Evolutionary conservation across 2,329 filamentous ascomycete genomes (phyloP).

Genomic region (Trichoderma oligosporum): DNA sequence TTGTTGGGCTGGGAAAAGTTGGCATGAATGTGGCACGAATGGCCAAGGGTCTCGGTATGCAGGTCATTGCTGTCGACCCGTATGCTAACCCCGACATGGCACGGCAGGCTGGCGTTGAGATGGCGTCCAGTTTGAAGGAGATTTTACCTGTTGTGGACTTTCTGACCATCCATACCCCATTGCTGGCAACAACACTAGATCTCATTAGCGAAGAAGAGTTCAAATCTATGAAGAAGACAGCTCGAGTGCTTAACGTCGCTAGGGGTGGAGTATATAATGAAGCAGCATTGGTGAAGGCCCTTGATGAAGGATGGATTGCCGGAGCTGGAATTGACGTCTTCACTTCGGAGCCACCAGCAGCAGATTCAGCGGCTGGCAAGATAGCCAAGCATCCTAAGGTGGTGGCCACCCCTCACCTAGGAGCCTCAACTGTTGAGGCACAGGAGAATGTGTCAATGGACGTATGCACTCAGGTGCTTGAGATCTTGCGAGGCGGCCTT

Average conservation of each 20-base stretch:
- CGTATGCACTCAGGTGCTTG: constrained; percentile 74
- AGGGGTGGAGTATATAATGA: constrained; percentile 79
- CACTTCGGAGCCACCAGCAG: constrained; percentile 64
- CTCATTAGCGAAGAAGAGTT: constrained; percentile 67
- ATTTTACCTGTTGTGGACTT: constrained; percentile 69
- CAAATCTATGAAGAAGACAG: constrained; percentile 66
- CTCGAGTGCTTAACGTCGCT: constrained; percentile 74
- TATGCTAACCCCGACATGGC: constrained; percentile 74
- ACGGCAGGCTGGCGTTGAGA: constrained; percentile 60
- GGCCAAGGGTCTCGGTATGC: constrained; percentile 74
- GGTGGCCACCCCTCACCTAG: constrained; percentile 74
- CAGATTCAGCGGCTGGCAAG: constrained; percentile 53
- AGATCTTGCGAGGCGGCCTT: constrained; percentile 67
- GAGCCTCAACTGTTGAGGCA: constrained; percentile 75
- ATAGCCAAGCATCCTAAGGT: constrained; percentile 68
- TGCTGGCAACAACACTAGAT: constrained; percentile 72
- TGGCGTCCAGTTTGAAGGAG: constrained; percentile 53
- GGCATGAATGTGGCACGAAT: constrained; percentile 77
- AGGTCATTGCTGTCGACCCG: constrained; percentile 69
- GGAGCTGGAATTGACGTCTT: constrained; percentile 80
- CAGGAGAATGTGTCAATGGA: constrained; percentile 82
- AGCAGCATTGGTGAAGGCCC: constrained; percentile 62
- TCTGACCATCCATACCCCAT: constrained; percentile 74
- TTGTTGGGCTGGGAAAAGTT: constrained; percentile 79
- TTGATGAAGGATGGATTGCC: constrained; percentile 67